A percentile compares a stretch with the other conserved stretches of the same genome.
These are phyloP conservation scores for Trichoderma semiorbis DNA, from an alignment of 2,329 filamentous ascomycete genomes.

Conservation along the genomic window DNA sequence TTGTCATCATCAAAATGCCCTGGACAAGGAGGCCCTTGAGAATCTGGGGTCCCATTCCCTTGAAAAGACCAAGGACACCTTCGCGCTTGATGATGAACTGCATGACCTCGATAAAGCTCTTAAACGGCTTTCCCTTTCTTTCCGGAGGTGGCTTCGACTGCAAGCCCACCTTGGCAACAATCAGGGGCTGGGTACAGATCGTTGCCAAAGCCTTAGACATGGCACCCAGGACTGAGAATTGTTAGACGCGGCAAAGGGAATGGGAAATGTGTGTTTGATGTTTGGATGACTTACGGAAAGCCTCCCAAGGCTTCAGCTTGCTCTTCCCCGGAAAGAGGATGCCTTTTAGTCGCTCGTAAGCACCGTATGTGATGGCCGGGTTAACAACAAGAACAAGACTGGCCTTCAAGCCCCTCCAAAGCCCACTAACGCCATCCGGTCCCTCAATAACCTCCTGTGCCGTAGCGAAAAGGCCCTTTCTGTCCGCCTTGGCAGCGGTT, in stretches of 20 bases:
- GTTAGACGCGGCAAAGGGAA: background rate
- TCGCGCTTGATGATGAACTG: constrained; percentile 87
- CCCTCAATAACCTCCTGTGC: constrained; percentile 84
- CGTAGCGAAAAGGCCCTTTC: constrained; percentile 82
- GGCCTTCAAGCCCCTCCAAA: constrained; percentile 95
- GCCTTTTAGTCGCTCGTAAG: constrained; percentile 84
- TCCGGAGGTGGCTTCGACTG: constrained; percentile 87
- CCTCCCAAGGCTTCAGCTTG: constrained; percentile 76
- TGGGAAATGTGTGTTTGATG: background rate
- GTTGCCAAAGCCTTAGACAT: constrained; percentile 92
- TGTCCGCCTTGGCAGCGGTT: constrained; percentile 79
- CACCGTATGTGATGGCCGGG: constrained; percentile 95
- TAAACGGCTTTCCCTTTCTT: constrained; percentile 86
- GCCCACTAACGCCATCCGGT: constrained; percentile 81
- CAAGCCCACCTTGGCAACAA: constrained; percentile 94
- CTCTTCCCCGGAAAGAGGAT: constrained; percentile 72
- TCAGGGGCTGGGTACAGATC: constrained; percentile 87
- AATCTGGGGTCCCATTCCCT: constrained; percentile 93
- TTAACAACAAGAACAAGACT: constrained; percentile 95
- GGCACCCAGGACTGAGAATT: constrained; percentile 71
- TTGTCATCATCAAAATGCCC: constrained; percentile 98
- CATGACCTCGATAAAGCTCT: constrained; percentile 93
- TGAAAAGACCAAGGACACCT: constrained; percentile 80
- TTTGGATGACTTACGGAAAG: constrained; percentile 70
- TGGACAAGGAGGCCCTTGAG: constrained; percentile 91